Evolutionary conservation across 1,284 basidiomycete genomes (phyloP).

Genomic region (Fomitopsis pinicola): DNA sequence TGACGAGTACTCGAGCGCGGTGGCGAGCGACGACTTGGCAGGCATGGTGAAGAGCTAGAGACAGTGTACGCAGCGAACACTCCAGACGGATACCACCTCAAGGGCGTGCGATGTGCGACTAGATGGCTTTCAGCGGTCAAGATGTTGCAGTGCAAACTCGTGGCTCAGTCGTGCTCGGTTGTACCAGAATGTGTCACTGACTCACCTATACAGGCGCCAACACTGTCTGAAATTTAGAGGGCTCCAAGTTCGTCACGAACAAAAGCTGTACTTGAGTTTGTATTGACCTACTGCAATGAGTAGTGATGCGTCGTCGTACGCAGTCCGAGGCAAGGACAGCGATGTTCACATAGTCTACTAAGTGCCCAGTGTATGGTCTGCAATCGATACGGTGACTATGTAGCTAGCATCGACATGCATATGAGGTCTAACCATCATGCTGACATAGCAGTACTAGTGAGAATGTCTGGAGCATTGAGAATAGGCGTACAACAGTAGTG

Average conservation of each 20-base stretch:
- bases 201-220: not conserved
- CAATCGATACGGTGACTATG: too few species aligned
- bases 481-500: constrained; percentile 1
- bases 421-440: too few species aligned
- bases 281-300: too few species aligned
- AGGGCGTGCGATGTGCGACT: too few species aligned
- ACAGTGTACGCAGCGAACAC: not conserved
- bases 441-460: not conserved
- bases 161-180: not conserved
- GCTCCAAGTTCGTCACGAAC: too few species aligned
- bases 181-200: not conserved
- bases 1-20: constrained; percentile 66
- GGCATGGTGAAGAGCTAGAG: constrained; percentile 11
- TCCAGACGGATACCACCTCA: not conserved
- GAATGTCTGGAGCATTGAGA: not conserved
- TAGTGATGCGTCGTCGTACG: too few species aligned
- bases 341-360: not conserved
- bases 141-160: not conserved
- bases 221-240: not conserved
- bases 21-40: constrained; percentile 20
- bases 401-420: too few species aligned
- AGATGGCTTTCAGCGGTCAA: not conserved
- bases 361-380: not conserved
- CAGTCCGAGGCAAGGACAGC: too few species aligned
- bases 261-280: too few species aligned